Evolutionary conservation across 306 rosid species (phyloP), one percentile per base, ranked within the genome.

Genomic region (Corylus heterophylla): DNA sequence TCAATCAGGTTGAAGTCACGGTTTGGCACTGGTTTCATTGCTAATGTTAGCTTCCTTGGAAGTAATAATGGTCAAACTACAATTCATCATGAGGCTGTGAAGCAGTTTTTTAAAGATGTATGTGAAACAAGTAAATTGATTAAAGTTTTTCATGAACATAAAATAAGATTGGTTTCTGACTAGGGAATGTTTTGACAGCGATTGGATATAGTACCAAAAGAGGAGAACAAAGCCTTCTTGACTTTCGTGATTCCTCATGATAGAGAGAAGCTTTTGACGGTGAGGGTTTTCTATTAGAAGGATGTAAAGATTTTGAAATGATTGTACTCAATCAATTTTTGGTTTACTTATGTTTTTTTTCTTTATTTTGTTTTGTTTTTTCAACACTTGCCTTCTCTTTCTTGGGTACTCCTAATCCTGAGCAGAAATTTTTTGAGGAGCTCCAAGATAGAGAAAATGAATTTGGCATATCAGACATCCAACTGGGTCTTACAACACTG

Each of bases 161-260:
- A 11, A 62, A 52, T 20, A 14, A 69, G 16, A 25, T 68, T 74
- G 72, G 47, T 82, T 74, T 76, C 78, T 92, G 50, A 88, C 82
- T 73, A 27, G 81, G 39, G 37, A 39, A 59, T 74, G 8, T 80
- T 80, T 78, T 86, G 75, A 77, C 93, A 91, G 98, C 90, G 52
- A 73, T 83, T 94, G 83, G 90, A 90, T 78, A 87, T 92, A 56
- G 73, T 47, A 73, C 97, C 97, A 79, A 92, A 91, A 76, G 98
- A 90, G 85, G 96, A 95, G 86, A 89, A 79, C 64, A 78, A 76
- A 64, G 82, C 79, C 39, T 91, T 81, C 20, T 66, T 92, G 49
- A 92, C 97, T 78, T 95, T 84, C 81, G 88, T 90, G 75, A 90
- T 92, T 83, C 97, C 97, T 83, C 98, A 87, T 77, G 89, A 91